These are phyloP conservation scores for Sphaceloma murrayae DNA, from an alignment of 2,329 filamentous ascomycete genomes.

Conservation along the genomic window DNA sequence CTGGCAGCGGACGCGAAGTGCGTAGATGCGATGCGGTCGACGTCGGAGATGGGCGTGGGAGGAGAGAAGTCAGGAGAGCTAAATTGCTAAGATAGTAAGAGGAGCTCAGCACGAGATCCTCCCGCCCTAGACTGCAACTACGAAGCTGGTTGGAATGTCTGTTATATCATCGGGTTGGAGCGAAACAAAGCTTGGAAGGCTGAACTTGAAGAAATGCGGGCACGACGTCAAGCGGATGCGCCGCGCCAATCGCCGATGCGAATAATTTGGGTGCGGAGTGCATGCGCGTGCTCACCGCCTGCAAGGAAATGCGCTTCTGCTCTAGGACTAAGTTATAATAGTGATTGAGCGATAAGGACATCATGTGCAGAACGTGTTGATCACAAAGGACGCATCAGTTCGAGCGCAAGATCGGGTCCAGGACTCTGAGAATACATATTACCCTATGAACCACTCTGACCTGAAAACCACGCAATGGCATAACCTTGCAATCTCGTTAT, in stretches of 20 bases:
- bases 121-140: too few relatives aligned
- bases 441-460: slow-evolving; percentile 11
- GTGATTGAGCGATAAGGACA: too few relatives aligned
- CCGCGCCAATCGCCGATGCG: slow-evolving; percentile 4
- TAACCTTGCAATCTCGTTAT: slow-evolving; percentile 12
- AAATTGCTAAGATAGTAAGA: too few relatives aligned
- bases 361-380: too few relatives aligned
- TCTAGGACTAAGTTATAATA: too few relatives aligned
- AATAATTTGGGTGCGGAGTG: background rate
- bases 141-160: too few relatives aligned
- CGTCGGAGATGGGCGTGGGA: background rate
- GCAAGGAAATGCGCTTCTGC: too few relatives aligned
- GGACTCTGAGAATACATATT: slow-evolving; percentile 13
- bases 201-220: slow-evolving; percentile 7
- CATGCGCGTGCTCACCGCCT: slow-evolving; percentile 3
- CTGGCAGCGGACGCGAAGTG: background rate
- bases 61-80: too few relatives aligned
- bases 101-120: too few relatives aligned
- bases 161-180: too few relatives aligned
- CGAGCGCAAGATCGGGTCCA: too few relatives aligned
- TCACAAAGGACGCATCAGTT: too few relatives aligned
- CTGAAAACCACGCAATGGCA: slow-evolving; percentile 3
- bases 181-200: slow-evolving; percentile 1
- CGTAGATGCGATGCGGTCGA: background rate
- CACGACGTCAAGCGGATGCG: slow-evolving; percentile 12